phyloP scores from a whole-genome alignment of 129 eudicot species.

The Chrysanthemum seticuspe region DNA sequence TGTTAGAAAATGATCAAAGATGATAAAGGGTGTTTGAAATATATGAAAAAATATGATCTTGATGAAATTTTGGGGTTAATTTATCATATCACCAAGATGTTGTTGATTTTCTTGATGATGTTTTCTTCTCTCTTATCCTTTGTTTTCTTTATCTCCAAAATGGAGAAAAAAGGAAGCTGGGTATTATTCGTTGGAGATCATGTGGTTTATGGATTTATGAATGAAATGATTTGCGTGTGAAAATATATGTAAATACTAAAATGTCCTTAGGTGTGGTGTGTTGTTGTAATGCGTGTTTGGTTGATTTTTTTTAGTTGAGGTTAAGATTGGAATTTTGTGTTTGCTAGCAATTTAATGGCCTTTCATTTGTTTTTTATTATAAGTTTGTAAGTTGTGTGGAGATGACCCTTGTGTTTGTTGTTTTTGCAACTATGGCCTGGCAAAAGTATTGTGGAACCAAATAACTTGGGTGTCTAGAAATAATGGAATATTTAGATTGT shows the following conservation, averaged over 20 bases:
- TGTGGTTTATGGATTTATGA: conserved; percentile 19
- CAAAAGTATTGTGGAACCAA: not conserved
- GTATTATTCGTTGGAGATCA: conserved; percentile 26
- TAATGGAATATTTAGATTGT: too few species aligned
- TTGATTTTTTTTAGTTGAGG: conserved; percentile 6
- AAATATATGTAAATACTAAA: conserved; percentile 14
- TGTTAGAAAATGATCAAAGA: not conserved
- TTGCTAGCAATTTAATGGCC: not conserved
- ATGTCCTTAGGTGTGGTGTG: conserved; percentile 5
- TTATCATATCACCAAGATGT: conserved; percentile 5
- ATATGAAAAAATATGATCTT: conserved; percentile 2
- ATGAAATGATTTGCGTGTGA: conserved; percentile 11
- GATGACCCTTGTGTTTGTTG: conserved; percentile 5
- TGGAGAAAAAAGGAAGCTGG: conserved; percentile 30
- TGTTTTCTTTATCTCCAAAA: conserved; percentile 20
- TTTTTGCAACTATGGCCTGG: not conserved
- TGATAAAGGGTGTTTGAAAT: not conserved
- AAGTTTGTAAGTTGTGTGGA: not conserved
- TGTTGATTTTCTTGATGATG: conserved; percentile 13
- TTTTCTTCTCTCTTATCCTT: conserved; percentile 13
- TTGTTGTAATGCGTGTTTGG: not conserved
- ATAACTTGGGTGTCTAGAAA: too few species aligned
- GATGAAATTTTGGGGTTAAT: conserved; percentile 2
- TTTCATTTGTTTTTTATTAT: not conserved
- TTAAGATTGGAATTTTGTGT: not conserved